phyloP scores from a whole-genome alignment of 345 rosid genomes.

The Gossypium rotundifolium region DNA sequence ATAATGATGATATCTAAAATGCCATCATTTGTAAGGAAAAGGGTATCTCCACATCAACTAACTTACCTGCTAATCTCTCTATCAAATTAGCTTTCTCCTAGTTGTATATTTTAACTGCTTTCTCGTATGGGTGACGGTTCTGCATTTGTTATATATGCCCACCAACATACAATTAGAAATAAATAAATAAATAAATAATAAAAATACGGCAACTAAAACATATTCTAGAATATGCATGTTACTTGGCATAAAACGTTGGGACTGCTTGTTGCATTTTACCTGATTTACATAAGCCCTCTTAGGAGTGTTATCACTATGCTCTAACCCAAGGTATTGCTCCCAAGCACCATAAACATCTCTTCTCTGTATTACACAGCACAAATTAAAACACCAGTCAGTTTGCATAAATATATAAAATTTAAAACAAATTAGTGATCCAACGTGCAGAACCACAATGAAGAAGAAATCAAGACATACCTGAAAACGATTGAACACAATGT shows the following conservation, averaged over 20 bases:
- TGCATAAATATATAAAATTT: background rate
- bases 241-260: background rate
- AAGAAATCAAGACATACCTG: conserved; percentile 40
- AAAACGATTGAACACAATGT: conserved; percentile 66
- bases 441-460: background rate
- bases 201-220: background rate
- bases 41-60: background rate
- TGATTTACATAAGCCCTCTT: conserved; percentile 43
- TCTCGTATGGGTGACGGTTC: conserved; percentile 14
- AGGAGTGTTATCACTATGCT: conserved; percentile 61
- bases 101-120: conserved; percentile 17
- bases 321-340: conserved; percentile 76
- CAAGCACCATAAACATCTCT: conserved; percentile 62
- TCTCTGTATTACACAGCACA: conserved; percentile 21
- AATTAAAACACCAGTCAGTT: background rate
- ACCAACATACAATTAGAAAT: background rate
- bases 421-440: background rate
- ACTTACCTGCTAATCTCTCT: background rate
- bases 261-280: background rate
- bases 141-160: background rate
- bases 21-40: background rate
- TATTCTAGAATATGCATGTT: background rate
- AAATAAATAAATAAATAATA: too few species aligned
- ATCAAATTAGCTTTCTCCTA: conserved; percentile 3
- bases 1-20: background rate